Evolutionary conservation across 2,329 filamentous ascomycete genomes (phyloP), one percentile per base, ranked within the genome.

Genomic region (Simplicillium aogashimaense): DNA sequence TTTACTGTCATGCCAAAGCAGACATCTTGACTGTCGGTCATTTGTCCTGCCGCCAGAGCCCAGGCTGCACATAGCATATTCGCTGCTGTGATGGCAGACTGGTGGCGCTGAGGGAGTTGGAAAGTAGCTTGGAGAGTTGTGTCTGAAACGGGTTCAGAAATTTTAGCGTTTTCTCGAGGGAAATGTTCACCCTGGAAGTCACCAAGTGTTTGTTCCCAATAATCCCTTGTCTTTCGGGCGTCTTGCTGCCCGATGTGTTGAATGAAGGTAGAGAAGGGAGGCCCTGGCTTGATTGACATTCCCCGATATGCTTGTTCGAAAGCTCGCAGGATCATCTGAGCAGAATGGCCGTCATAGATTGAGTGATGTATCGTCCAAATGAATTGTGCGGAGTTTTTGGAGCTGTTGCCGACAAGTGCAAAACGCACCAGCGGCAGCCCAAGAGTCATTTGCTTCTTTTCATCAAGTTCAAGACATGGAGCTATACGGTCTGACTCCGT

Each of bases 291-390:
- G 20, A 25, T 6, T 6, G 33, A 12, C n/a, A 29, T 12, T 4
- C 28, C 36, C 2, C 18, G 10, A n/a, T 35, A 45, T 3, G 39
- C 38, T 15, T 37, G 30, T 4, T 39, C 33, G 3, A 46, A 36
- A n/a, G 38, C 33, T 34, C 35, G 37, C 8, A 42, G 12, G 8
- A 34, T 32, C 28, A 43, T 36, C 15, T 14, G 17, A 5, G 39
- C 31, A 8, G 30, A 38, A 40, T 43, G 48, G 12, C 47, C 50
- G 36, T 53, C 50, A 20, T 50, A 53, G 6, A 50, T 13, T 12
- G 46, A 37, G 35, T 53, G 50, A 25, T 53, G 50, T 5, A 43
- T 13, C 18, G 33, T 38, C 36, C 30, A 39, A 3, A 38, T 33
- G 30, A 43, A 39, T 9, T 39, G 30, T 10, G 15, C n/a, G 6